Conservation (phyloP, 768 basidiomycete genomes). For the Paxillus involutus region DNA sequence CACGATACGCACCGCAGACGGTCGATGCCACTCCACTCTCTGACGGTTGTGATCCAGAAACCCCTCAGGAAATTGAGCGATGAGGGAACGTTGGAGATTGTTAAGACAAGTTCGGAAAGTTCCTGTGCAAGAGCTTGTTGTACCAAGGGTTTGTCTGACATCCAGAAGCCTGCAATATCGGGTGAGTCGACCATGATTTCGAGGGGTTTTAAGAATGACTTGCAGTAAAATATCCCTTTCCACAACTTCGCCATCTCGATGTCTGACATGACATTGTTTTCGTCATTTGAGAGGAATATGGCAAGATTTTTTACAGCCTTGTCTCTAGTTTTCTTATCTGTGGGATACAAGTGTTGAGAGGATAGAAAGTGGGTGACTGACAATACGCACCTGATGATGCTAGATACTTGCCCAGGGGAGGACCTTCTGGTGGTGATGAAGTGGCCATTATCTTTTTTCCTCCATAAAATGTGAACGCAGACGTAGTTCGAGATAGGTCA, state of each 20-base stretch:
- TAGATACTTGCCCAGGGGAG: constrained; percentile 87
- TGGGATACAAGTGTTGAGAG: neutral
- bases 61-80: constrained; percentile 79
- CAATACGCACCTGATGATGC: constrained; percentile 77
- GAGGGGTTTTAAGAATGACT: constrained; percentile 19
- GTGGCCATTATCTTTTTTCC: constrained; percentile 34
- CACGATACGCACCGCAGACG: constrained; percentile 64
- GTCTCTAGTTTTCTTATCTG: constrained; percentile 92
- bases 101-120: constrained; percentile 77
- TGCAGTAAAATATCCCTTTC: constrained; percentile 98
- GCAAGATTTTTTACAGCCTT: constrained; percentile 82
- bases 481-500: neutral
- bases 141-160: constrained; percentile 97
- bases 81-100: constrained; percentile 53
- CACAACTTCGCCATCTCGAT: constrained; percentile 88
- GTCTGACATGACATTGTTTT: constrained; percentile 58
- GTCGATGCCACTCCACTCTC: constrained; percentile 95
- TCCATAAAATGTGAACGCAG: constrained; percentile 18
- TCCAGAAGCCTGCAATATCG: constrained; percentile 82
- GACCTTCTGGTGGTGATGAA: constrained; percentile 35
- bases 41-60: constrained; percentile 88
- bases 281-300: constrained; percentile 71
- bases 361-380: neutral
- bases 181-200: constrained; percentile 1
- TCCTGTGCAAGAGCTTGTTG: constrained; percentile 90